phyloP scores from a whole-genome alignment of 108 stramenopile genomes.

The Cylindrotheca closterium region DNA sequence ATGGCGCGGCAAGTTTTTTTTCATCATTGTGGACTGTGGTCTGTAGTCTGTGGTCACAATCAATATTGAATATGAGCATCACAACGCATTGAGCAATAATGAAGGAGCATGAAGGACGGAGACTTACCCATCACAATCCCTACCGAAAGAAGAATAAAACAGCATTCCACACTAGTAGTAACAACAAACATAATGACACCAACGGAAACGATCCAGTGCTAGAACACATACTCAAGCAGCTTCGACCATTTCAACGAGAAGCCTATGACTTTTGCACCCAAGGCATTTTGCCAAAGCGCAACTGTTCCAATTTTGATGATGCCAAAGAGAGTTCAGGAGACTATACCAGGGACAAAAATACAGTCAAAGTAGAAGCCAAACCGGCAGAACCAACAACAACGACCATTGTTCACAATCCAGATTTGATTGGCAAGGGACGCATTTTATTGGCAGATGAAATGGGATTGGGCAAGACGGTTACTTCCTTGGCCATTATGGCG shows the following conservation, averaged over 20 bases:
- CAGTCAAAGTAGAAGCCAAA: background rate
- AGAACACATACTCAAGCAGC: conserved; percentile 13
- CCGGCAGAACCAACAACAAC: background rate
- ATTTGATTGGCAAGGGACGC: conserved; percentile 52
- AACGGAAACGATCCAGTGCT: conserved; percentile 5
- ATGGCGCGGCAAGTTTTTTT: no score
- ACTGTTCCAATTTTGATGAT: background rate
- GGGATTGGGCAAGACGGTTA: conserved; percentile 90
- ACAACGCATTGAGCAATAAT: no score
- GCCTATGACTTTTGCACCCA: conserved; percentile 66
- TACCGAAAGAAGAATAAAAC: no score
- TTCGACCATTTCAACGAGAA: conserved; percentile 68
- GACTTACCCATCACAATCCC: no score
- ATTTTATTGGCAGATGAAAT: conserved; percentile 90
- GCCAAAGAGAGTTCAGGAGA: background rate
- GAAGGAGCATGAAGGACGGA: no score
- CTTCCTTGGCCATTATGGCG: conserved; percentile 78
- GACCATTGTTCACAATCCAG: conserved; percentile 4
- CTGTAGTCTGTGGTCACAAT: no score
- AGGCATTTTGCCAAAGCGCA: conserved; percentile 21
- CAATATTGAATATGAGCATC: no score
- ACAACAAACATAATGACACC: no score
- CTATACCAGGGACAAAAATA: no score
- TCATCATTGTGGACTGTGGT: no score
- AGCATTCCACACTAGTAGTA: no score